phyloP scores from a whole-genome alignment of 257 asterid genomes.

The Fraxinus cuspidata region DNA sequence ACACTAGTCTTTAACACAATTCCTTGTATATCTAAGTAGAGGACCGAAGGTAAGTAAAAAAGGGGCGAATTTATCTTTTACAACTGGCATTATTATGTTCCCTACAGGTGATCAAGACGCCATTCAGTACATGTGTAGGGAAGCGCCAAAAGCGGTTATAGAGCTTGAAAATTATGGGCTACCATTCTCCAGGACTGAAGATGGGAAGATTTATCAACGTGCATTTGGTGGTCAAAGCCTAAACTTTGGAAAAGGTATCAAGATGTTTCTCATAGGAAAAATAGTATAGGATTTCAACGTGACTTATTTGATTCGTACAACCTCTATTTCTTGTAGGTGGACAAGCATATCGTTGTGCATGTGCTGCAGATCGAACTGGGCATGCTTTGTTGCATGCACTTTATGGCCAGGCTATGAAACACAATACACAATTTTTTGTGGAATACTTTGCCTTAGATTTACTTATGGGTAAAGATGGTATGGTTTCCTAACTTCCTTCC shows the following conservation, averaged over 20 bases:
- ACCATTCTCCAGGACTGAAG: conserved; percentile 97
- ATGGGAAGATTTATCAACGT: conserved; percentile 94
- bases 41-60: neutral
- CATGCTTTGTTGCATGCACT: conserved; percentile 97
- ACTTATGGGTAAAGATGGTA: conserved; percentile 83
- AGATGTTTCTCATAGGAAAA: conserved; percentile 14
- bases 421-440: conserved; percentile 93
- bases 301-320: neutral
- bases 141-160: conserved; percentile 93
- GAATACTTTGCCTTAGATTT: conserved; percentile 95
- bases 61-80: conserved; percentile 19
- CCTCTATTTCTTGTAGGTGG: conserved; percentile 60
- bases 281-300: neutral
- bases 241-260: conserved; percentile 84
- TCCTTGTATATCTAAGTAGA: neutral
- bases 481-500: conserved; percentile 22
- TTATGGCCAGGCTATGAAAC: conserved; percentile 99
- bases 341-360: conserved; percentile 97
- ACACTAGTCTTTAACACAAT: neutral
- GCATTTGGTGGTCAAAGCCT: conserved; percentile 99
- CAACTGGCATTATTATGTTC: conserved; percentile 20
- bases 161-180: conserved; percentile 91
- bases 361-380: conserved; percentile 99
- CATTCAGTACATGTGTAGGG: conserved; percentile 92
- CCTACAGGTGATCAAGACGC: conserved; percentile 91